phyloP scores from a whole-genome alignment of 805 yeast species.

The Saturnispora serradocipensis region DNA sequence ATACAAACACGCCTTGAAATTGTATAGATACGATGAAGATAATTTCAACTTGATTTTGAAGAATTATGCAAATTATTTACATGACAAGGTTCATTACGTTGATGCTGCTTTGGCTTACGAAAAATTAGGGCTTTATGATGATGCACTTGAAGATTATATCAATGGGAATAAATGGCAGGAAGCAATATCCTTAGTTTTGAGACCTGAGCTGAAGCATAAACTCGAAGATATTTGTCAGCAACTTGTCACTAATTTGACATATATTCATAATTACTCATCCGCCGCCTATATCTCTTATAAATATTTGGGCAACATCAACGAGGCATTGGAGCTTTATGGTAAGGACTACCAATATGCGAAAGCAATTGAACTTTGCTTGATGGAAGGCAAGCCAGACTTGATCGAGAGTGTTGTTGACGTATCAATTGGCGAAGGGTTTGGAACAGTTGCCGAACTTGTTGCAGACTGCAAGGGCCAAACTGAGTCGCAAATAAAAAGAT shows the following conservation, averaged over 20 bases:
- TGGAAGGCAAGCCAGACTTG: constrained; percentile 35
- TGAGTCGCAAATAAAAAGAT: constrained; percentile 69
- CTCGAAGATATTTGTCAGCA: constrained; percentile 44
- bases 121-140: constrained; percentile 42
- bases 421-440: constrained; percentile 80
- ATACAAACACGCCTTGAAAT: constrained; percentile 56
- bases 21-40: constrained; percentile 47
- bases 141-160: constrained; percentile 64
- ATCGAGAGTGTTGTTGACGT: constrained; percentile 57
- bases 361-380: constrained; percentile 59
- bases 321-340: constrained; percentile 61
- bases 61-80: constrained; percentile 54
- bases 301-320: constrained; percentile 51
- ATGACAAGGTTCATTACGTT: constrained; percentile 44
- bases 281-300: constrained; percentile 70
- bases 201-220: constrained; percentile 28
- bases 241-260: constrained; percentile 51
- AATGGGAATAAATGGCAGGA: constrained; percentile 76
- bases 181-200: constrained; percentile 55
- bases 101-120: constrained; percentile 81
- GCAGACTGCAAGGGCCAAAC: constrained; percentile 92
- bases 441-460: constrained; percentile 72
- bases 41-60: constrained; percentile 47
- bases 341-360: constrained; percentile 65
- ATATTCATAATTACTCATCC: constrained; percentile 63